Conservation (phyloP, 257 asterid species). For the Solanum ossicruentum region DNA sequence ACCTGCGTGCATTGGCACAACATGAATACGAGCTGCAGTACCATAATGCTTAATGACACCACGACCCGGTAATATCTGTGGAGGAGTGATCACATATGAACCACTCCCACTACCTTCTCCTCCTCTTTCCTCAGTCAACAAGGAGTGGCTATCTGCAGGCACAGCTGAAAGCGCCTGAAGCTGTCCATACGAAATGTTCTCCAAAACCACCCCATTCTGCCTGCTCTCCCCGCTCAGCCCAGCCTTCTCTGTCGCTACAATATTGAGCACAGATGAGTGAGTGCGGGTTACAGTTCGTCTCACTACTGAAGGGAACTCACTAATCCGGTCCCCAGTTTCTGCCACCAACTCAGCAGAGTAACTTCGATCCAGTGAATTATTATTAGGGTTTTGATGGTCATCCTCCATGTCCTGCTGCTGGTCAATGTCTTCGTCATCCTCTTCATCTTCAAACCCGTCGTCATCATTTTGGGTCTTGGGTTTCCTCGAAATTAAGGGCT, state of each 20-base stretch:
- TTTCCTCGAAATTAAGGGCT: conserved; percentile 45
- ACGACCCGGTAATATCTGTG: conserved; percentile 57
- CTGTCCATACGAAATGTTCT: conserved; percentile 90
- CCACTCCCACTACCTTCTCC: conserved; percentile 52
- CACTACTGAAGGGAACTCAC: conserved; percentile 60
- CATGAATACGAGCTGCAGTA: conserved; percentile 68
- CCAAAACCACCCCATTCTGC: conserved; percentile 41
- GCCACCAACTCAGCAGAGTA: conserved; percentile 42
- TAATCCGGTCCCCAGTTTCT: conserved; percentile 35
- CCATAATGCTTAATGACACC: conserved; percentile 72
- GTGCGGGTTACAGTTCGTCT: conserved; percentile 59
- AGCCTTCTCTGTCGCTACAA: conserved; percentile 61
- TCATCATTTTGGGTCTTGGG: conserved; percentile 53
- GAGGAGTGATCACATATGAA: conserved; percentile 68
- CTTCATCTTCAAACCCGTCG: conserved; percentile 69
- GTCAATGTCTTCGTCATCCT: conserved; percentile 49
- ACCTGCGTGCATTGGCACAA: conserved; percentile 92
- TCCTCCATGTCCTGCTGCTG: conserved; percentile 13
- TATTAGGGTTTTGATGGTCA: conserved; percentile 23
- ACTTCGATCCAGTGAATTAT: conserved; percentile 17
- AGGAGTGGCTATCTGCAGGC: conserved; percentile 46
- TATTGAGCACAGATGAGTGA: conserved; percentile 58
- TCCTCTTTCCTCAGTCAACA: conserved; percentile 27
- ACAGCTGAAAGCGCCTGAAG: conserved; percentile 68
- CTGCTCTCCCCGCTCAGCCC: conserved; percentile 42